These are phyloP conservation scores for Diospyros lotus DNA, from an alignment of 148 eudicot genomes.

Conservation along the genomic window DNA sequence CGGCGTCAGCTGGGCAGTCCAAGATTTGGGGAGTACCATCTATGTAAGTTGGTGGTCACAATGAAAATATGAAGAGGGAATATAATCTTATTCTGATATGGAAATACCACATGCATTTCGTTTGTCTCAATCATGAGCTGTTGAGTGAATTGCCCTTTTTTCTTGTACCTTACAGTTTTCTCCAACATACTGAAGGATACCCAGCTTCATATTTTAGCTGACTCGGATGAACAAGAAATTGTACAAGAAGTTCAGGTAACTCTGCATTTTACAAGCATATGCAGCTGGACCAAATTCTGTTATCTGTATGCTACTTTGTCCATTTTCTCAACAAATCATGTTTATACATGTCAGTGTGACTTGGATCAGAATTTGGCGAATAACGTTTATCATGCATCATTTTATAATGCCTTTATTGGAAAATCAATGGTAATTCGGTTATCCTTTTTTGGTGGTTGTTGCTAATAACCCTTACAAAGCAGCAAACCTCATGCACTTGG, in stretches of 20 bases:
- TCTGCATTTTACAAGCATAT: not conserved
- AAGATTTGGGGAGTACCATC: constrained; percentile 93
- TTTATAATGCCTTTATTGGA: not conserved
- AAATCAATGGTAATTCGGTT: not conserved
- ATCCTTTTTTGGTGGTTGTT: not conserved
- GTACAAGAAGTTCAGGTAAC: constrained; percentile 95
- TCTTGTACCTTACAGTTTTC: constrained; percentile 54
- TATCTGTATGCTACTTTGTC: too few relatives aligned
- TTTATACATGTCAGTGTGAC: not conserved
- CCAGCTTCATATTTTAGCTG: constrained; percentile 91
- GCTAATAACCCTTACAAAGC: not conserved
- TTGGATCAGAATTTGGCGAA: too few relatives aligned
- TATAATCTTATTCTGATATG: not conserved
- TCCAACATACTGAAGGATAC: constrained; percentile 87
- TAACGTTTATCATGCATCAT: too few relatives aligned
- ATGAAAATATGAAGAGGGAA: not conserved
- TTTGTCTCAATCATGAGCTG: not conserved
- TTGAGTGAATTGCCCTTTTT: constrained; percentile 17
- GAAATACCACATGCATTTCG: not conserved
- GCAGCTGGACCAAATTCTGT: not conserved
- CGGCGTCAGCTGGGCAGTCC: constrained; percentile 82
- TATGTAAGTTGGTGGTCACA: constrained; percentile 51
- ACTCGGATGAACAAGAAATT: constrained; percentile 90
- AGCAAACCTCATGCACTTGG: too few relatives aligned
- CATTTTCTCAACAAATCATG: not conserved